Evolutionary conservation across 2,329 filamentous ascomycete species (phyloP).

Genomic region (Catunica adiposa): DNA sequence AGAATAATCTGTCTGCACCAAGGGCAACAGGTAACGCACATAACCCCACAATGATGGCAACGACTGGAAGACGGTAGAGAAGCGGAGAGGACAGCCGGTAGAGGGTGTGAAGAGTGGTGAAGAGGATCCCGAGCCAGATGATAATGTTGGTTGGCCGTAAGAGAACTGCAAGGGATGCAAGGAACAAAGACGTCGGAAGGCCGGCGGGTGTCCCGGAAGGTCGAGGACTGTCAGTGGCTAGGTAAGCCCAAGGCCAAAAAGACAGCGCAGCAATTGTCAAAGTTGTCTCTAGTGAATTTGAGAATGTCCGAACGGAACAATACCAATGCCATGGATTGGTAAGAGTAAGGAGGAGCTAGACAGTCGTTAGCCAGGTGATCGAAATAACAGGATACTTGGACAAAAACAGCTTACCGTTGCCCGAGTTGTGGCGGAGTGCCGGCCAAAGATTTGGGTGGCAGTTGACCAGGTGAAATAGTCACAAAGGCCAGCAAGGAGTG

Average conservation of each 20-base stretch:
- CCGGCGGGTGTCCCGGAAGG: slow-evolving; percentile 16
- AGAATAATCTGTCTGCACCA: slow-evolving; percentile 60
- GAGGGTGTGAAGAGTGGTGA: slow-evolving; percentile 28
- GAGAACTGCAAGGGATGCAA: slow-evolving; percentile 69
- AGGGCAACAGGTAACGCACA: slow-evolving; percentile 46
- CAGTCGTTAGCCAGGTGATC: background rate
- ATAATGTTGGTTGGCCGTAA: slow-evolving; percentile 79
- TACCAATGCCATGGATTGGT: slow-evolving; percentile 94
- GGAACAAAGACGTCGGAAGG: slow-evolving; percentile 44
- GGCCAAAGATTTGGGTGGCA: slow-evolving; percentile 55
- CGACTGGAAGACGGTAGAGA: slow-evolving; percentile 28
- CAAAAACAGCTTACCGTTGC: slow-evolving; percentile 42
- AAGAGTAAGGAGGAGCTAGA: slow-evolving; percentile 20
- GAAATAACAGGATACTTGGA: background rate
- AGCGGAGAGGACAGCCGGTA: slow-evolving; percentile 5
- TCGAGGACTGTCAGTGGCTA: slow-evolving; percentile 22
- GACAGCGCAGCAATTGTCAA: slow-evolving; percentile 65
- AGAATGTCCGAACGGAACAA: slow-evolving; percentile 81
- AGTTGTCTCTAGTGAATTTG: slow-evolving; percentile 84
- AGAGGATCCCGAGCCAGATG: slow-evolving; percentile 56
- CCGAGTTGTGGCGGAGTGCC: slow-evolving; percentile 44
- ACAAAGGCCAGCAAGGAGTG: slow-evolving; percentile 55
- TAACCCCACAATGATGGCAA: slow-evolving; percentile 40
- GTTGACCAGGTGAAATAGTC: slow-evolving; percentile 85
- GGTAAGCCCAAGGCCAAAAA: slow-evolving; percentile 73